Conservation (phyloP, 192 early-diverging fungal genomes). For the Backusella liffmaniae region DNA sequence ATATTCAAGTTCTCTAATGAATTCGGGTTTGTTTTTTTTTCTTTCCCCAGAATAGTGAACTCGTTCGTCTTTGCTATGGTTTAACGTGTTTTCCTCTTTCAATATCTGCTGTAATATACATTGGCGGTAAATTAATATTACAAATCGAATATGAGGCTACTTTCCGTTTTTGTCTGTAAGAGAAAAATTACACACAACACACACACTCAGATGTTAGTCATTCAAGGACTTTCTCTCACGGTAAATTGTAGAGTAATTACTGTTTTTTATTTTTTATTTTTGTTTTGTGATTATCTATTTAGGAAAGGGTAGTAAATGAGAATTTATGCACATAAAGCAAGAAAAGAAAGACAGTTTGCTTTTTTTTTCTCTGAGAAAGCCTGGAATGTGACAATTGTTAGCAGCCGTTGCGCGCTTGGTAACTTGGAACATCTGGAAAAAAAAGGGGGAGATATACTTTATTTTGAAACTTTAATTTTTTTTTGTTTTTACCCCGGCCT, state of each 20-base stretch:
- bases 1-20: neutral
- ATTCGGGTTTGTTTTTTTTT: no score
- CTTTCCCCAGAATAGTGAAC: neutral
- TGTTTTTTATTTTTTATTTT: neutral
- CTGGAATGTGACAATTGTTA: neutral
- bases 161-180: constrained; percentile 1
- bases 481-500: neutral
- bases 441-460: neutral
- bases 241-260: neutral
- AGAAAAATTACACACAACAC: constrained; percentile 3
- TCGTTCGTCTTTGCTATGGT: neutral
- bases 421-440: constrained; percentile 10
- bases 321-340: neutral
- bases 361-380: neutral
- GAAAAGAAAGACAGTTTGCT: neutral
- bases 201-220: constrained; percentile 10
- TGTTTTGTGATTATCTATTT: neutral
- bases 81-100: neutral
- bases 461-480: constrained; percentile 7
- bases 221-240: neutral
- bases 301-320: neutral
- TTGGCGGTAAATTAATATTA: constrained; percentile 4
- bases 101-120: neutral
- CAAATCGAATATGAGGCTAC: constrained; percentile 4
- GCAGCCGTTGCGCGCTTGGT: neutral